phyloP scores from a whole-genome alignment of 805 yeast genomes.

The Monosporozyma unispora region DNA sequence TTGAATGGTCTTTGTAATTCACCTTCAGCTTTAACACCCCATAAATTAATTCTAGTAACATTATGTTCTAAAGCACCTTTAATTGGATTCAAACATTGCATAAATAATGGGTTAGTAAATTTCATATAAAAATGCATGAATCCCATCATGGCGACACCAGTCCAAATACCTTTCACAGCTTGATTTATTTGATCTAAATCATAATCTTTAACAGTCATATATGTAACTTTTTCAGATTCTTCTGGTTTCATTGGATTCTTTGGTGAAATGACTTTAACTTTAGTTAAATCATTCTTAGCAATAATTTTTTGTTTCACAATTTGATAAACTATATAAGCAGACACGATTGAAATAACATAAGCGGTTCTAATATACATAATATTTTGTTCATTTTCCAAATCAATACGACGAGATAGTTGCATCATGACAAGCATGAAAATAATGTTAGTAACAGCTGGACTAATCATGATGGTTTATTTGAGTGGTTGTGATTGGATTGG shows the following conservation, averaged over 20 bases:
- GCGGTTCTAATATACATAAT: constrained; percentile 68
- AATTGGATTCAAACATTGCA: constrained; percentile 86
- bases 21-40: constrained; percentile 74
- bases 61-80: constrained; percentile 85
- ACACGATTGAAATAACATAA: constrained; percentile 55
- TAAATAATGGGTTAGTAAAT: constrained; percentile 91
- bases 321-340: constrained; percentile 60
- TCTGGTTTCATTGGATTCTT: constrained; percentile 66
- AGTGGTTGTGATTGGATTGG: too few relatives aligned
- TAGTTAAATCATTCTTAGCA: constrained; percentile 80
- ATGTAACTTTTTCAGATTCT: constrained; percentile 78
- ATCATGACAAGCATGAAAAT: constrained; percentile 91
- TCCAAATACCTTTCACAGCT: constrained; percentile 74
- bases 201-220: constrained; percentile 89
- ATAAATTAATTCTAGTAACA: constrained; percentile 82
- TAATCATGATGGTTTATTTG: constrained; percentile 34
- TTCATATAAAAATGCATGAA: constrained; percentile 97
- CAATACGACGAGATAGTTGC: constrained; percentile 86
- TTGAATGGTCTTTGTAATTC: constrained; percentile 96
- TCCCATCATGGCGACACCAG: constrained; percentile 93
- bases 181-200: constrained; percentile 78
- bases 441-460: constrained; percentile 80
- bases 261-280: constrained; percentile 81
- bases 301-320: constrained; percentile 51
- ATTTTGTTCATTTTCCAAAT: constrained; percentile 74